Conservation (phyloP, 352 stramenopile species). For the Aphanomyces cochlioides region DNA sequence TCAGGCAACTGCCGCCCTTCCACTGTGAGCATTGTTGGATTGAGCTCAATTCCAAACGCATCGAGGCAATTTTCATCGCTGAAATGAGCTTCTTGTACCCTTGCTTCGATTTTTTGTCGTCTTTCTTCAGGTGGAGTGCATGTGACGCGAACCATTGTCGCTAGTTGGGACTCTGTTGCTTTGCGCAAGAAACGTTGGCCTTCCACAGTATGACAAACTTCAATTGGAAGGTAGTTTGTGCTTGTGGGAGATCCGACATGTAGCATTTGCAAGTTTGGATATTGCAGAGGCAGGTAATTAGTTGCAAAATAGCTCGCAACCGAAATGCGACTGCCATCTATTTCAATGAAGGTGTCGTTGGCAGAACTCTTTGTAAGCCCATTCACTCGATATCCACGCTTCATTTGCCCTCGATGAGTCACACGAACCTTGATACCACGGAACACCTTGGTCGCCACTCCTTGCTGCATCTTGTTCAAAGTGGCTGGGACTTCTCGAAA, state of each 20-base stretch:
- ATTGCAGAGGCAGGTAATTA: slow-evolving; percentile 52
- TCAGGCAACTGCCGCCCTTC: slow-evolving; percentile 47
- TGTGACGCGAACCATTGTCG: slow-evolving; percentile 76
- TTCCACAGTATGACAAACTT: slow-evolving; percentile 66
- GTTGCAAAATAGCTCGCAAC: slow-evolving; percentile 57
- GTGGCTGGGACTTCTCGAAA: slow-evolving; percentile 35
- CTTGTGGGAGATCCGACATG: slow-evolving; percentile 72
- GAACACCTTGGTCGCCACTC: slow-evolving; percentile 51
- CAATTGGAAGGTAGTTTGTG: slow-evolving; percentile 77
- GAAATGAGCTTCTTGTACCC: slow-evolving; percentile 56
- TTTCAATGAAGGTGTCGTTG: slow-evolving; percentile 52
- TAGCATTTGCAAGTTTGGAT: slow-evolving; percentile 69
- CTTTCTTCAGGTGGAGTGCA: slow-evolving; percentile 50
- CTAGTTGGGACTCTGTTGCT: slow-evolving; percentile 68
- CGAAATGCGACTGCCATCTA: slow-evolving; percentile 44
- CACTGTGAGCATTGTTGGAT: slow-evolving; percentile 50
- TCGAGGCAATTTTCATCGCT: slow-evolving; percentile 46
- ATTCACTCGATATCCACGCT: slow-evolving; percentile 60
- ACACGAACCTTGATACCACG: slow-evolving; percentile 61
- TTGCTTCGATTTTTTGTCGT: slow-evolving; percentile 55
- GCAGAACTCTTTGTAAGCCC: slow-evolving; percentile 43
- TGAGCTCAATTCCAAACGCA: slow-evolving; percentile 55
- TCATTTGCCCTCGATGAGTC: slow-evolving; percentile 52
- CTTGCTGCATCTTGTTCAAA: slow-evolving; percentile 45
- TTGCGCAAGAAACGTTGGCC: slow-evolving; percentile 77